Conservation (phyloP, 2,329 filamentous ascomycete genomes). For the Paecilomyces formosus region DNA sequence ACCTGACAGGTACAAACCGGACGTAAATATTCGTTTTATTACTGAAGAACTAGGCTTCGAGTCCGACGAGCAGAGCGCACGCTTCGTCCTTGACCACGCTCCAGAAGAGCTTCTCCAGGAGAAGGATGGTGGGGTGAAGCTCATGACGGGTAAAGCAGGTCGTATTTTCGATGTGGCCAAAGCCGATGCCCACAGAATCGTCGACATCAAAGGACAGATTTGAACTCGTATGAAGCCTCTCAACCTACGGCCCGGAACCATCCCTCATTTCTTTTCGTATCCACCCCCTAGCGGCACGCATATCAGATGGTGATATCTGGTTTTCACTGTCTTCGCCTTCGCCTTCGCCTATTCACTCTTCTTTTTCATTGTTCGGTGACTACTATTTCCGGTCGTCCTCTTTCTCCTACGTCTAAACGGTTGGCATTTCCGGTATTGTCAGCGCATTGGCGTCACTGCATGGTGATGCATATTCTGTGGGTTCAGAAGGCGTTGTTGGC, state of each 20-base stretch:
- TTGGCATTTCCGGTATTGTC: background rate
- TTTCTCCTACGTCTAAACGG: background rate
- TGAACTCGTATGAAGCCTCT: conserved; percentile 14
- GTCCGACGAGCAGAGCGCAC: conserved; percentile 79
- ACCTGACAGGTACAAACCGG: conserved; percentile 72
- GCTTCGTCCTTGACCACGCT: conserved; percentile 79
- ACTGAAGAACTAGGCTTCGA: conserved; percentile 96
- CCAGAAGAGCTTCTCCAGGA: conserved; percentile 72
- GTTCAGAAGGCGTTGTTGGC: background rate
- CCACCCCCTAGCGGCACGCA: background rate
- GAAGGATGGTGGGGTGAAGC: conserved; percentile 63
- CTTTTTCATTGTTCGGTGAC: conserved; percentile 2
- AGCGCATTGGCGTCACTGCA: background rate
- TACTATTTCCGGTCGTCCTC: background rate
- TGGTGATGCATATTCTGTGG: background rate
- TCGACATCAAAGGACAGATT: conserved; percentile 98
- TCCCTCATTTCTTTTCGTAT: background rate
- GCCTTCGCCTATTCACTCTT: conserved; percentile 5
- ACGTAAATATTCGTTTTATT: conserved; percentile 81
- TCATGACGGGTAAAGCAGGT: conserved; percentile 67
- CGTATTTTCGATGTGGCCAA: conserved; percentile 67
- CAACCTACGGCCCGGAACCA: background rate
- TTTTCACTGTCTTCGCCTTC: background rate
- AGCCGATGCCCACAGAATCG: conserved; percentile 67
- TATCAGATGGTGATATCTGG: background rate